phyloP scores from a whole-genome alignment of 768 basidiomycete species.

The Tricholoma sp. region DNA sequence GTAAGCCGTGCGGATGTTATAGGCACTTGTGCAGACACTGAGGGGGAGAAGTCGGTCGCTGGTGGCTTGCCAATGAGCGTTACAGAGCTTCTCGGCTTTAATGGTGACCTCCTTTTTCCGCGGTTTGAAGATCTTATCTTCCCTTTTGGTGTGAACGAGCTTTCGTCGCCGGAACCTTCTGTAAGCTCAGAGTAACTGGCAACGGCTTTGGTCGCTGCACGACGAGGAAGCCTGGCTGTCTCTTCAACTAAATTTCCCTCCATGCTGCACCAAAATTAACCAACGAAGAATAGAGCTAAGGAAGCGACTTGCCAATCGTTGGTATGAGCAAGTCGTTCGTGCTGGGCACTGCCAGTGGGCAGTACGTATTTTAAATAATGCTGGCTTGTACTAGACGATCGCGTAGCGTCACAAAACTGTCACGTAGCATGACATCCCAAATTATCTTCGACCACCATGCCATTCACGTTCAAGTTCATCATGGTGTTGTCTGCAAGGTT shows the following conservation, averaged over 20 bases:
- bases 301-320: not conserved
- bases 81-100: constrained; percentile 5
- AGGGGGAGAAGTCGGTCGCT: constrained; percentile 1
- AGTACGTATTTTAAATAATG: not conserved
- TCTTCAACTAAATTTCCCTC: not conserved
- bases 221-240: not conserved
- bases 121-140: not conserved
- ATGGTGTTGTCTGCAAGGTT: too few species aligned
- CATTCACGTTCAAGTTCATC: too few species aligned
- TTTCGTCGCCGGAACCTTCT: not conserved
- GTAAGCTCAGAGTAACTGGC: not conserved
- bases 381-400: not conserved
- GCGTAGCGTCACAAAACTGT: not conserved
- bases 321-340: not conserved
- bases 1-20: constrained; percentile 1
- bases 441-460: too few species aligned
- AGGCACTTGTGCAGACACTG: not conserved
- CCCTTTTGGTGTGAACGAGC: not conserved
- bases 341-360: too few species aligned
- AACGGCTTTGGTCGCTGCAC: not conserved
- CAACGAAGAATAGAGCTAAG: not conserved
- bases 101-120: not conserved
- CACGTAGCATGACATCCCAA: not conserved
- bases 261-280: not conserved
- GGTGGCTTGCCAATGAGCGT: constrained; percentile 4